Base-by-base conservation (phyloP, 2,329 filamentous ascomycete genomes). In the Parascedosporium putredinis region DNA sequence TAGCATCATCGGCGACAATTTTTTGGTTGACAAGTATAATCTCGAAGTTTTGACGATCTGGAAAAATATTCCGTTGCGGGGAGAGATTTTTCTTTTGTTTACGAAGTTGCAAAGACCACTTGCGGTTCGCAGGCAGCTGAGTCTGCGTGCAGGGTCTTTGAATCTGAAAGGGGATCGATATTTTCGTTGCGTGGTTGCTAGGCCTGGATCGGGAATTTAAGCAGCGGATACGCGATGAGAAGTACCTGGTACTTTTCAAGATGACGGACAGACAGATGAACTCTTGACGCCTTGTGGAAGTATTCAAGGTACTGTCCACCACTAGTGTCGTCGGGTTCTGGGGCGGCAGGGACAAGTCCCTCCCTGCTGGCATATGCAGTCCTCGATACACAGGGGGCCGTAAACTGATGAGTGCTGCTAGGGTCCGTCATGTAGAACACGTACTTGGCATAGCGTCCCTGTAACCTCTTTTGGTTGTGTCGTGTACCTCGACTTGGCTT, bases 201-300 rank as follows among this genome's bases (percentile, higher is more conserved):
- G 27, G 27, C 38, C n/a, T 42, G 23, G 12, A 42, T 42, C 38
- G 38, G 38, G 38, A 42, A 42, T 20, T n/a, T 42, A 42, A 42
- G 38, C 16, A 20, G 38, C 38, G 38, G 38, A 5, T 42, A 42
- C 38, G 12, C 10, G 23, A 22, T 20, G 2, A 20, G 16, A 14
- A 10, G 38, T 42, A 42, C 18, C 18, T 3, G 18, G 20, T 20
- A 16, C 16, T 20, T 10, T 6, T 7, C 16, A 42, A n/a, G n/a
- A 42, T 42, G 38, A 42, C 20, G 38, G 38, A 20, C 38, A 42
- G 38, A 16, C 23, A 42, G 38, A 42, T 42, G 38, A 42, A 42
- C 38, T 16, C 20, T 42, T 20, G 16, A 42, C 20, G 38, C 20
- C 38, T 20, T 20, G 16, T 20, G n/a, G 6, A 10, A 22, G 10